A percentile compares a stretch with the other conserved stretches of the same genome.
These are phyloP conservation scores for Leishmania gerbilli DNA, from an alignment of 208 protist species.

Conservation along the genomic window DNA sequence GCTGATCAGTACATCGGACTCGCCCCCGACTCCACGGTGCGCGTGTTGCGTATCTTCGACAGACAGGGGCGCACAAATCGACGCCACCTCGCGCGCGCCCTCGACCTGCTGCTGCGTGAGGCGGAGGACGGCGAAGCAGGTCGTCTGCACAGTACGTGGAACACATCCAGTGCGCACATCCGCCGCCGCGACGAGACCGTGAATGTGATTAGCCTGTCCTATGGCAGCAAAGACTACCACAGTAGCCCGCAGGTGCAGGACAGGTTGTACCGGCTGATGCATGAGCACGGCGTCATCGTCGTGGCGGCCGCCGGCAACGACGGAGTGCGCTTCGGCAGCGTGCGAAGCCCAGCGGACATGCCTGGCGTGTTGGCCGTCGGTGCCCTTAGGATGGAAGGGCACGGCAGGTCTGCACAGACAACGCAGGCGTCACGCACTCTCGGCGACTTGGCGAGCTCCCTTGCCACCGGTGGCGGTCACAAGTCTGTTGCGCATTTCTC, in stretches of 20 bases:
- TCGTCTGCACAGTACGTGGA: not conserved
- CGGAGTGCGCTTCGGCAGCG: conserved; percentile 92
- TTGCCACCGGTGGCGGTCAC: conserved; percentile 1
- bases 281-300: conserved; percentile 92
- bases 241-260: conserved; percentile 70
- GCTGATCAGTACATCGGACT: conserved; percentile 75
- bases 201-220: conserved; percentile 95
- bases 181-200: conserved; percentile 25
- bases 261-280: conserved; percentile 51
- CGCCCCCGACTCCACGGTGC: conserved; percentile 91
- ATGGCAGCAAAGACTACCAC: conserved; percentile 96
- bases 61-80: conserved; percentile 74
- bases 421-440: not conserved
- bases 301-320: conserved; percentile 98
- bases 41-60: conserved; percentile 96
- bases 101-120: conserved; percentile 41
- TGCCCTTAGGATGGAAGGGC: conserved; percentile 27
- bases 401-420: not conserved
- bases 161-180: not conserved
- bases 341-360: conserved; percentile 97
- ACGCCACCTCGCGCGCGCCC: conserved; percentile 95
- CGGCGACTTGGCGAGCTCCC: not conserved
- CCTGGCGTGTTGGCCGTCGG: conserved; percentile 96
- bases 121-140: conserved; percentile 7
- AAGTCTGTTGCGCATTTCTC: conserved; percentile 87